These are phyloP conservation scores for Neophaeococcomyces aloes DNA, from an alignment of 2,329 filamentous ascomycete species.

Conservation along the genomic window DNA sequence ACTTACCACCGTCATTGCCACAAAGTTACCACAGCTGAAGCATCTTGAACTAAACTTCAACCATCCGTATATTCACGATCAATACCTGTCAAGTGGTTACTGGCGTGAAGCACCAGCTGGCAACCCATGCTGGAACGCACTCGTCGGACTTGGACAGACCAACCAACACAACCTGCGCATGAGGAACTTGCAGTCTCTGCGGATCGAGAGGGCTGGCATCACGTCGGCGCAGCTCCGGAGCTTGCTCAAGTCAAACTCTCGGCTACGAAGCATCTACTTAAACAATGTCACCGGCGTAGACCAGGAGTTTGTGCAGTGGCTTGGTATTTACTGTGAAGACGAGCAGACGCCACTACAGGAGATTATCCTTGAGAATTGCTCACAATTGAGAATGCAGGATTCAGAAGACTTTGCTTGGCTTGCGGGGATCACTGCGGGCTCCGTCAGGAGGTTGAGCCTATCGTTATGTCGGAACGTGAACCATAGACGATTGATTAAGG, in stretches of 20 bases:
- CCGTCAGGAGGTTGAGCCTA: not conserved
- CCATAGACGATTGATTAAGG: not conserved
- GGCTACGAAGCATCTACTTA: constrained; percentile 24
- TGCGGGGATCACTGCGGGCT: not conserved
- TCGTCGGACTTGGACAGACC: constrained; percentile 24
- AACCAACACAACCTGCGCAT: constrained; percentile 18
- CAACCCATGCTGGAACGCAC: constrained; percentile 25
- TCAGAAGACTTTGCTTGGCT: constrained; percentile 5
- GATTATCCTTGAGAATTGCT: constrained; percentile 2
- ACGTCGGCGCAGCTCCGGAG: constrained; percentile 27
- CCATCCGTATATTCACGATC: constrained; percentile 27
- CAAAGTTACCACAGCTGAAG: constrained; percentile 24
- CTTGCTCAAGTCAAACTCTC: constrained; percentile 25
- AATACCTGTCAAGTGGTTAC: constrained; percentile 22
- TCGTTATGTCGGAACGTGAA: constrained; percentile 5
- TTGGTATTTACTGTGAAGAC: constrained; percentile 18
- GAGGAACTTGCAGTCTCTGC: constrained; percentile 23
- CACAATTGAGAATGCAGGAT: constrained; percentile 2
- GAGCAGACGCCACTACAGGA: constrained; percentile 1
- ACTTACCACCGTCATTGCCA: constrained; percentile 25
- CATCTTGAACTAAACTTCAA: constrained; percentile 28
- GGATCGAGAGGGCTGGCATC: constrained; percentile 27
- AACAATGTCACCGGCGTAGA: constrained; percentile 27
- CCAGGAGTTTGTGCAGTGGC: constrained; percentile 28
- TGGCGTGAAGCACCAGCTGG: constrained; percentile 24